phyloP scores from a whole-genome alignment of 164 flowering plant genomes.

The Vitis amurensis region DNA sequence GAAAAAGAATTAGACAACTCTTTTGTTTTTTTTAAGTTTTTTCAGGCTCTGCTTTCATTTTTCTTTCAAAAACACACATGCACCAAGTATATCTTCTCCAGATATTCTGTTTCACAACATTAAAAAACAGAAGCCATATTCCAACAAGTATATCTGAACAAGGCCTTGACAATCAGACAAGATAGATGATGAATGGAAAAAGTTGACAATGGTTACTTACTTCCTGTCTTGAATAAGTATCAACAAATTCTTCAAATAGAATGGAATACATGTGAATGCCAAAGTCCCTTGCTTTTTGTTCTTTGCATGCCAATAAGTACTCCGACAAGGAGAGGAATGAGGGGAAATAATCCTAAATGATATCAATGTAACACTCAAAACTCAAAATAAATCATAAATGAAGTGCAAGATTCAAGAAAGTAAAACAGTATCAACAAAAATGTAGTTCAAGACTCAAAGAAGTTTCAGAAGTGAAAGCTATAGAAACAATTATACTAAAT shows the following conservation, averaged over 20 bases:
- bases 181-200: not conserved
- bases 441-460: not conserved
- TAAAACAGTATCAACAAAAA: not conserved
- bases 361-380: slow-evolving; percentile 5
- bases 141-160: not conserved
- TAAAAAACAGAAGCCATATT: not conserved
- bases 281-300: slow-evolving; percentile 60
- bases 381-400: not conserved
- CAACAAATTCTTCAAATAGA: slow-evolving; percentile 62
- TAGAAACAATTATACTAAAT: too few relatives aligned
- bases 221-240: slow-evolving; percentile 72
- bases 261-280: slow-evolving; percentile 54
- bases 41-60: too few relatives aligned
- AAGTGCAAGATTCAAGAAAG: not conserved
- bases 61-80: too few relatives aligned
- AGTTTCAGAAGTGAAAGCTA: too few relatives aligned
- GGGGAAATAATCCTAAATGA: slow-evolving; percentile 58
- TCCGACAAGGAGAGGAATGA: slow-evolving; percentile 64
- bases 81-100: too few relatives aligned
- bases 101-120: too few relatives aligned
- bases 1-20: too few relatives aligned
- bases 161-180: not conserved
- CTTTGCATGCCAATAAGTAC: slow-evolving; percentile 73
- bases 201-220: slow-evolving; percentile 29
- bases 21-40: too few relatives aligned